Conservation (phyloP, 2,329 filamentous ascomycete genomes). For the Gnomoniopsis sp. region DNA sequence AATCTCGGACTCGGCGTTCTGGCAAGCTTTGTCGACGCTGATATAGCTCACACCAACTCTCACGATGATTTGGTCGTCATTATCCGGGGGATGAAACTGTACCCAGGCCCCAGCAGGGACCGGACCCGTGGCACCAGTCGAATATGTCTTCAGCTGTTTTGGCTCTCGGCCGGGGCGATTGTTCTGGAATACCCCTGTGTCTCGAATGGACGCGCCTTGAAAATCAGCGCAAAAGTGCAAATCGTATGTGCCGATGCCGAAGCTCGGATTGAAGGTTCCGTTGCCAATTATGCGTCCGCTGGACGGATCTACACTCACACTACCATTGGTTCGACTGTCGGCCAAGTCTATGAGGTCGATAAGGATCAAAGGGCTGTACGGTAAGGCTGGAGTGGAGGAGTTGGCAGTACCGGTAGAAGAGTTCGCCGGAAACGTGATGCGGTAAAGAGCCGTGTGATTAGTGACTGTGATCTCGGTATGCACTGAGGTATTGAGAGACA, state of each 20-base stretch:
- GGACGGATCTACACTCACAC: constrained; percentile 40
- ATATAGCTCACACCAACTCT: constrained; percentile 15
- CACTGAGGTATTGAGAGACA: constrained; percentile 45
- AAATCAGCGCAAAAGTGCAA: constrained; percentile 52
- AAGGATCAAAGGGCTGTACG: constrained; percentile 44
- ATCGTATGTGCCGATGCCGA: constrained; percentile 46
- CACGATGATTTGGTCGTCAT: constrained; percentile 12
- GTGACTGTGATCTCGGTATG: constrained; percentile 48
- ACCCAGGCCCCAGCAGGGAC: constrained; percentile 20
- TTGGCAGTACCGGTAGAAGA: constrained; percentile 16
- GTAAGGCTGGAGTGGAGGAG: constrained; percentile 27
- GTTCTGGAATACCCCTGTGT: constrained; percentile 51
- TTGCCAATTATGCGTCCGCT: constrained; percentile 47
- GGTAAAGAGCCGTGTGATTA: constrained; percentile 49
- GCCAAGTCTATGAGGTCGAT: constrained; percentile 50
- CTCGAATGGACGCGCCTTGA: constrained; percentile 37
- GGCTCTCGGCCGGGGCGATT: constrained; percentile 40
- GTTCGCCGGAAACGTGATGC: constrained; percentile 42
- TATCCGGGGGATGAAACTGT: constrained; percentile 17
- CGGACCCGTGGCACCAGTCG: constrained; percentile 17
- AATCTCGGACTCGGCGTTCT: constrained; percentile 34
- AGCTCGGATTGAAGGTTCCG: constrained; percentile 48
- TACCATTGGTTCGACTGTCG: constrained; percentile 45
- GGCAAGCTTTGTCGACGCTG: constrained; percentile 9
- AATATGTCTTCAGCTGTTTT: constrained; percentile 25